phyloP scores from a whole-genome alignment of 2,329 filamentous ascomycete genomes.

The Fusarium cicatricum region DNA sequence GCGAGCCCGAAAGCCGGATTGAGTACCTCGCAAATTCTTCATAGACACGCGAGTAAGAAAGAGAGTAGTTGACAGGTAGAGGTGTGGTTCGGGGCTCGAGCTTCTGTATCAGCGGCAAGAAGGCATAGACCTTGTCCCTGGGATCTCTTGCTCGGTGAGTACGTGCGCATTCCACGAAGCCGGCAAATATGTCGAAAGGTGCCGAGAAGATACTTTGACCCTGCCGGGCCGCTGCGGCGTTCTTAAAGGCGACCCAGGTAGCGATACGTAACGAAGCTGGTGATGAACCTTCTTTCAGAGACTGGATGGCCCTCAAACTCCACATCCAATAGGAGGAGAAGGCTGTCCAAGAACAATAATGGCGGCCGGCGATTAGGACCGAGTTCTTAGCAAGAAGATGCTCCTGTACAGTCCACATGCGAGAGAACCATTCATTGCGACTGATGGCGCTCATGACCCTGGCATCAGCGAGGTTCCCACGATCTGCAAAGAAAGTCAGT shows the following conservation, averaged over 20 bases:
- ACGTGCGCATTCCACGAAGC: conserved; percentile 25
- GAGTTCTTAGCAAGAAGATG: conserved; percentile 22
- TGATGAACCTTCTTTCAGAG: conserved; percentile 4
- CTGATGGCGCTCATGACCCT: conserved; percentile 20
- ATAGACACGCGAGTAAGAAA: conserved; percentile 16
- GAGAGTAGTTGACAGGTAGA: conserved; percentile 20
- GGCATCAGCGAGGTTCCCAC: conserved; percentile 11
- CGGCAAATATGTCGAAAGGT: conserved; percentile 20
- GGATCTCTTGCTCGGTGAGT: conserved; percentile 22
- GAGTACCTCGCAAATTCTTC: conserved; percentile 21
- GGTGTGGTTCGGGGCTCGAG: conserved; percentile 12
- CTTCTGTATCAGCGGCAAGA: conserved; percentile 24
- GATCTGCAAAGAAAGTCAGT: conserved; percentile 1
- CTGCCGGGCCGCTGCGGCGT: conserved; percentile 6
- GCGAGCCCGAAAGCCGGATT: conserved; percentile 13
- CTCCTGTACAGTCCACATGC: conserved; percentile 34
- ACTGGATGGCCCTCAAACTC: conserved; percentile 20
- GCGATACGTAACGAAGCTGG: conserved; percentile 21
- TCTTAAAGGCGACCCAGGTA: conserved; percentile 24
- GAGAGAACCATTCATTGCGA: conserved; percentile 29
- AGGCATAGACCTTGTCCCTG: conserved; percentile 25
- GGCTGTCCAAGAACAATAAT: conserved; percentile 21
- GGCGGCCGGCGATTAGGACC: conserved; percentile 9
- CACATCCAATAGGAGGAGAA: conserved; percentile 30
- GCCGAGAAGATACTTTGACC: conserved; percentile 10